phyloP scores from a whole-genome alignment of 139 green algal genomes.

The Auxenochlorella pyrenoidosa region DNA sequence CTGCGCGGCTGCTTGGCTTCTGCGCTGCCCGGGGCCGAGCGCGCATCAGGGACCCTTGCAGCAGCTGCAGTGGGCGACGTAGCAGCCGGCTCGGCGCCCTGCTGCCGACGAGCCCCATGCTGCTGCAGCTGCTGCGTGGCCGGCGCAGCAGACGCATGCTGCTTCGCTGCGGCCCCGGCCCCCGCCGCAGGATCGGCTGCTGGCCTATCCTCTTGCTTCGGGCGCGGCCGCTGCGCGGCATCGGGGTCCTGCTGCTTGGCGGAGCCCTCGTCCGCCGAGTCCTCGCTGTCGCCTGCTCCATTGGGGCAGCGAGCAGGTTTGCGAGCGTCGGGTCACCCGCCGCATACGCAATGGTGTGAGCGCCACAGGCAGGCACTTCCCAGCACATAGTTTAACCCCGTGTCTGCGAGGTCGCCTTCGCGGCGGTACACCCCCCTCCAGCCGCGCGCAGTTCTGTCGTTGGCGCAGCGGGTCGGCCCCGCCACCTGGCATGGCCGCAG shows the following conservation, averaged over 20 bases:
- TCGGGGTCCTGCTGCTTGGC: neutral
- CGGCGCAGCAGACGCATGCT: neutral
- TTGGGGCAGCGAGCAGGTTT: neutral
- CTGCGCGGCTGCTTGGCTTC: neutral
- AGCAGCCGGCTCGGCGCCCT: neutral
- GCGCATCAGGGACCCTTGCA: neutral
- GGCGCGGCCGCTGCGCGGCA: neutral
- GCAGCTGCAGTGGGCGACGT: neutral
- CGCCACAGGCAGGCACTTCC: no score
- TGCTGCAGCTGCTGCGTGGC: neutral
- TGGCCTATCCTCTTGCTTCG: neutral
- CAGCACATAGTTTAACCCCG: no score
- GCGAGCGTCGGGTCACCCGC: no score
- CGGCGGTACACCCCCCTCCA: no score
- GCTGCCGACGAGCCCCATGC: slow-evolving; percentile 3
- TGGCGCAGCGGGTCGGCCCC: no score
- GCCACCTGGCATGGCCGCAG: no score
- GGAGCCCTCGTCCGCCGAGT: slow-evolving; percentile 3
- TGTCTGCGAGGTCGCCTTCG: no score
- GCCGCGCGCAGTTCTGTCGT: no score
- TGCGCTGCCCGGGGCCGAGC: neutral
- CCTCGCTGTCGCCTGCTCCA: slow-evolving; percentile 4
- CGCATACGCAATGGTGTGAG: no score
- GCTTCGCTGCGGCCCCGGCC: neutral
- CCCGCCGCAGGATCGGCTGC: neutral